Evolutionary conservation across 441 rosid species (phyloP).

Genomic region (Populus hybrid): DNA sequence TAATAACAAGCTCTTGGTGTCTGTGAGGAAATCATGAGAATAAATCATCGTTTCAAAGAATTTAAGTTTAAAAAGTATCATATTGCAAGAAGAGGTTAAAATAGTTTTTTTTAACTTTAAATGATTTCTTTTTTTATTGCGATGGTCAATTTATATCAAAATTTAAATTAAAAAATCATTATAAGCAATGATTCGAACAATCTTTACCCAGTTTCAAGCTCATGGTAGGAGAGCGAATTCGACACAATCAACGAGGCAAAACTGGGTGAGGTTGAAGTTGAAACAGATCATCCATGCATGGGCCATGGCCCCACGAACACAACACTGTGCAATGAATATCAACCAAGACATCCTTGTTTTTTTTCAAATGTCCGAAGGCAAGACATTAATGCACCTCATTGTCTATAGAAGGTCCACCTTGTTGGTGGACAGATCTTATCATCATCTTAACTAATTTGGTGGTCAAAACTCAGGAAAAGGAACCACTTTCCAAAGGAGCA

Average conservation of each 20-base stretch:
- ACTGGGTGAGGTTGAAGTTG: not conserved
- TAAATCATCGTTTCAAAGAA: too few species aligned
- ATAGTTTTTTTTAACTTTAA: too few species aligned
- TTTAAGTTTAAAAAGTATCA: too few species aligned
- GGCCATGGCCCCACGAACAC: not conserved
- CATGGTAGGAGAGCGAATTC: not conserved
- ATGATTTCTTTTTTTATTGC: not conserved
- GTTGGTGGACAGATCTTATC: not conserved
- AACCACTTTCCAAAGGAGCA: not conserved
- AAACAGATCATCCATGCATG: too few species aligned
- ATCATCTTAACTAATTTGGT: not conserved
- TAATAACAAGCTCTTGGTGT: too few species aligned
- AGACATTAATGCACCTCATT: not conserved
- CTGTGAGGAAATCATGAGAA: too few species aligned
- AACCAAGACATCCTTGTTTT: not conserved
- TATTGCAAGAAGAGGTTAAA: too few species aligned
- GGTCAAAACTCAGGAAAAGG: not conserved
- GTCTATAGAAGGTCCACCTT: not conserved
- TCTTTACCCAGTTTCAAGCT: not conserved
- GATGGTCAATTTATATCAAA: not conserved
- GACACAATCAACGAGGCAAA: too few species aligned
- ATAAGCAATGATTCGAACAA: not conserved
- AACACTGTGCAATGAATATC: not conserved
- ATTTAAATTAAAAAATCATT: not conserved
- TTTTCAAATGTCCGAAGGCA: too few species aligned